These are phyloP conservation scores for Cyberlindnera lachancei DNA, from an alignment of 805 yeast species.

Conservation along the genomic window DNA sequence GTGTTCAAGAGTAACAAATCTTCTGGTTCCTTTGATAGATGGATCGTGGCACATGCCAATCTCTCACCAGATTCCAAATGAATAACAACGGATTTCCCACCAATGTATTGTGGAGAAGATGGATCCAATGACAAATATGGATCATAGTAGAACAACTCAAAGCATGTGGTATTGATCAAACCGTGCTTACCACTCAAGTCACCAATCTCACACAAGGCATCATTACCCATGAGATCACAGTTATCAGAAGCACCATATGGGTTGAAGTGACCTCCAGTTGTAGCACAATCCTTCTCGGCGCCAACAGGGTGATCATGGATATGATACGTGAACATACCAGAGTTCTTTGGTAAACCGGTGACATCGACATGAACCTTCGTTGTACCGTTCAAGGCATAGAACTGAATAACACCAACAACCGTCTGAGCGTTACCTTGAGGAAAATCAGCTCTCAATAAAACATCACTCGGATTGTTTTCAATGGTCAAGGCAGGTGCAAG, in stretches of 20 bases:
- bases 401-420: conserved; percentile 47
- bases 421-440: conserved; percentile 25
- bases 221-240: conserved; percentile 44
- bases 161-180: conserved; percentile 60
- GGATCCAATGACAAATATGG: conserved; percentile 58
- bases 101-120: conserved; percentile 46
- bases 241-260: conserved; percentile 51
- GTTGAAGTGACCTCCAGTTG: conserved; percentile 52
- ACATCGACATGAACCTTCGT: conserved; percentile 64
- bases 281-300: conserved; percentile 43
- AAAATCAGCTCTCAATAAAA: conserved; percentile 24
- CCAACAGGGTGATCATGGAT: conserved; percentile 55
- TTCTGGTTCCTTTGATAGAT: conserved; percentile 21
- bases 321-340: conserved; percentile 66
- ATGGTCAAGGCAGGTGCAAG: conserved; percentile 11
- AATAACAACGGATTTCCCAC: conserved; percentile 49
- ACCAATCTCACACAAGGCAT: conserved; percentile 60
- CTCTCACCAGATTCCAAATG: conserved; percentile 46
- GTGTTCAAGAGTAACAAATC: conserved; percentile 21
- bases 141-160: conserved; percentile 54
- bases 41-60: conserved; percentile 58
- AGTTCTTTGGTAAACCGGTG: conserved; percentile 58
- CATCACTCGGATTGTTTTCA: conserved; percentile 19
- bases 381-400: conserved; percentile 50
- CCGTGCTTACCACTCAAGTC: conserved; percentile 79